Conservation (phyloP, 2,329 filamentous ascomycete species). For the Ceratocystis variospora region DNA sequence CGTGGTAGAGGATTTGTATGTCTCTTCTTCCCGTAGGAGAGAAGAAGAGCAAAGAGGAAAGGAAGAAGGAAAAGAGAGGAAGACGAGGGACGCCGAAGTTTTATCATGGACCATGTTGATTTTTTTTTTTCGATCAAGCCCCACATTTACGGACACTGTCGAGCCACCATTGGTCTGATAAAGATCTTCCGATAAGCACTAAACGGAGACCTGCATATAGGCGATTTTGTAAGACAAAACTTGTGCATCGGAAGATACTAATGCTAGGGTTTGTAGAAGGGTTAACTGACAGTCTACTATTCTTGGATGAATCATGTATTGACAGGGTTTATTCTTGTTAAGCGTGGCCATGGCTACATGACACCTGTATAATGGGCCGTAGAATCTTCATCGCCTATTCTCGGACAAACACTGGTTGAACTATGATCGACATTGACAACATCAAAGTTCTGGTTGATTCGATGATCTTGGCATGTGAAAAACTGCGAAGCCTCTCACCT, state of each 20-base stretch:
- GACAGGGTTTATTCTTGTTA: not conserved
- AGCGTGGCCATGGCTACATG: not conserved
- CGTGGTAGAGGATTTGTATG: constrained; percentile 26
- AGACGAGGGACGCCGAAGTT: constrained; percentile 20
- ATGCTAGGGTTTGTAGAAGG: not conserved
- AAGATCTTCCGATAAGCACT: constrained; percentile 5
- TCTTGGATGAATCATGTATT: not conserved
- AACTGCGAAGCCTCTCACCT: not conserved
- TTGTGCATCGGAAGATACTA: too few relatives aligned
- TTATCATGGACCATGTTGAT: constrained; percentile 6
- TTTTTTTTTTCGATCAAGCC: constrained; percentile 5
- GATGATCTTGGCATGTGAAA: constrained; percentile 5
- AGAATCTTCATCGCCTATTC: not conserved
- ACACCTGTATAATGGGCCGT: not conserved
- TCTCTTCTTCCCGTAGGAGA: constrained; percentile 42
- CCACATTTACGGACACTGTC: constrained; percentile 13
- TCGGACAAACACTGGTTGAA: not conserved
- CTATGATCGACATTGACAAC: not conserved
- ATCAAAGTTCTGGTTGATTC: constrained; percentile 7
- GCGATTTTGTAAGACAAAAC: not conserved
- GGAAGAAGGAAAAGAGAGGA: constrained; percentile 26
- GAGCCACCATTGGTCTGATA: constrained; percentile 17
- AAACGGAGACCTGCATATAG: not conserved
- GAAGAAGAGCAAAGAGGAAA: constrained; percentile 33
- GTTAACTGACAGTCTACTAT: not conserved